phyloP scores from a whole-genome alignment of 2,329 filamentous ascomycete species.

The Sporothrix luriei region DNA sequence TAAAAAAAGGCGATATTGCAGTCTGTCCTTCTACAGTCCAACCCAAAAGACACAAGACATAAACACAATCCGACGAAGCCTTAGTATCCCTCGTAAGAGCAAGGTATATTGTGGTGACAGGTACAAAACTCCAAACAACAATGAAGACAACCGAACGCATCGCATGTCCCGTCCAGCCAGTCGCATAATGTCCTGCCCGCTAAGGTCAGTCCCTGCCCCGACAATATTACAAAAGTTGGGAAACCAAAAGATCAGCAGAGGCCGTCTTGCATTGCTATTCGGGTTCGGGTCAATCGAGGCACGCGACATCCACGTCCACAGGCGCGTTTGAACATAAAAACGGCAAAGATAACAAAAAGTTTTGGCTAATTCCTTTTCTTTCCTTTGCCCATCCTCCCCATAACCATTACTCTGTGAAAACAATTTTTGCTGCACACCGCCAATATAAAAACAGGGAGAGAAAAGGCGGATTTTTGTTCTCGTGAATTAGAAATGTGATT shows the following conservation, averaged over 20 bases:
- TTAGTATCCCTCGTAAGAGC: constrained; percentile 18
- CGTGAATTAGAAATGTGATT: constrained; percentile 52
- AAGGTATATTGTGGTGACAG: constrained; percentile 26
- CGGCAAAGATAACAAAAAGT: background rate
- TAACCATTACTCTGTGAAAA: constrained; percentile 16
- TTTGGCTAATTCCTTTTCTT: constrained; percentile 16
- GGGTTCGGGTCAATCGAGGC: background rate
- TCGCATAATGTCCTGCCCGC: background rate
- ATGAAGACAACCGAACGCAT: background rate
- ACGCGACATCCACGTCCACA: background rate
- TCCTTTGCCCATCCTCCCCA: constrained; percentile 13
- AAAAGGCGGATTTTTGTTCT: constrained; percentile 39
- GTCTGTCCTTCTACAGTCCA: background rate
- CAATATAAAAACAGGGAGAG: constrained; percentile 20
- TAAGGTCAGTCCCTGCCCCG: no score
- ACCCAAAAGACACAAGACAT: background rate
- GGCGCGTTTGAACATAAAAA: background rate
- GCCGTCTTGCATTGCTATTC: background rate
- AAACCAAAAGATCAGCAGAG: background rate
- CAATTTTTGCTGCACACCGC: constrained; percentile 28
- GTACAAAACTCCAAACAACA: constrained; percentile 29
- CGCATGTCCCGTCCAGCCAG: background rate
- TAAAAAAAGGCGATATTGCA: no score
- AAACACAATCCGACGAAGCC: constrained; percentile 20
- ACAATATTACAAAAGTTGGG: background rate